These are phyloP conservation scores for Zea mays DNA, from an alignment of 176 grass and related monocot genomes.

Conservation along the genomic window DNA sequence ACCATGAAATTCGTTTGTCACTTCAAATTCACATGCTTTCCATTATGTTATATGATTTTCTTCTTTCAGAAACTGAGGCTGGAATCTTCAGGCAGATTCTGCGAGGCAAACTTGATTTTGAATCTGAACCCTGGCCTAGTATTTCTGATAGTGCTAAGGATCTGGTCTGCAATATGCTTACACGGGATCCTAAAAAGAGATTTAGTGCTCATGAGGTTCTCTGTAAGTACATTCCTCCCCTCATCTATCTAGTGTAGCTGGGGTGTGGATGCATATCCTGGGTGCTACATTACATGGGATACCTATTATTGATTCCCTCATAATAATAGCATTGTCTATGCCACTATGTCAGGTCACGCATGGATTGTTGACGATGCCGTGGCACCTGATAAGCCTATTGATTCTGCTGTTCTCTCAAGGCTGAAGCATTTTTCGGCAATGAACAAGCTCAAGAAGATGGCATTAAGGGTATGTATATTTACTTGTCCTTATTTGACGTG, in stretches of 20 bases:
- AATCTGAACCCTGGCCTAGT: conserved; percentile 91
- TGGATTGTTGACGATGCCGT: conserved; percentile 98
- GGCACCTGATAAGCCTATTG: conserved; percentile 92
- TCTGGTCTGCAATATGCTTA: conserved; percentile 88
- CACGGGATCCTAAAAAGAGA: conserved; percentile 75
- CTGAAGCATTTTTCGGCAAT: conserved; percentile 98
- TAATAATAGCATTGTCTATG: conserved; percentile 28
- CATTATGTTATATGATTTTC: conserved; percentile 20
- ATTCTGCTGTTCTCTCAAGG: conserved; percentile 98
- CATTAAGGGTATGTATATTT: conserved; percentile 69
- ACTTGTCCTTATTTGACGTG: not conserved
- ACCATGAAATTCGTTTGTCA: not conserved
- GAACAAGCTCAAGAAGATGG: conserved; percentile 99
- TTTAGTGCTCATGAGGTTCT: conserved; percentile 92
- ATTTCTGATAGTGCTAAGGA: conserved; percentile 97
- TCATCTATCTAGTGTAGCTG: not conserved
- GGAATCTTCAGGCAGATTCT: conserved; percentile 99
- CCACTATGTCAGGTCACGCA: conserved; percentile 66
- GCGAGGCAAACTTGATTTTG: conserved; percentile 92
- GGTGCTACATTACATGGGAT: not conserved
- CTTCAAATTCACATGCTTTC: conserved; percentile 32
- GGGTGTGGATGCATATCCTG: not conserved
- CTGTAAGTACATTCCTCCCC: conserved; percentile 57
- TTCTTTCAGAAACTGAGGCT: conserved; percentile 86
- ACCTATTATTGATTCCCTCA: not conserved